Conservation (phyloP, 306 rosid genomes). For the Lagenaria siceraria region DNA sequence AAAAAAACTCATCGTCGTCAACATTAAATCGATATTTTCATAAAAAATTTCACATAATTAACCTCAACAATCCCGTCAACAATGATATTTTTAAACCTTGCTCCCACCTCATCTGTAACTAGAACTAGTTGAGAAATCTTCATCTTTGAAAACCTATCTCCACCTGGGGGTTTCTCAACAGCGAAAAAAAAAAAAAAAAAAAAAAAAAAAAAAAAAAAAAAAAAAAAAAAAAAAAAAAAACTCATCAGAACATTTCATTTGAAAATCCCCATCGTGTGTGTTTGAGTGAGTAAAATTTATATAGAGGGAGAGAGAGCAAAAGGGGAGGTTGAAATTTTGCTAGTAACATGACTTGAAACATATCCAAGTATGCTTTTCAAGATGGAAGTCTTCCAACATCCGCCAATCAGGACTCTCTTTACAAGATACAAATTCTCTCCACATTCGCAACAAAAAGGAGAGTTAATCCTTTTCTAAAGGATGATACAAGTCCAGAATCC, state of each 20-base stretch:
- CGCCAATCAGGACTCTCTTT: background rate
- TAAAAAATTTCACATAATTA: no score
- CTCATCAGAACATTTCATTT: background rate
- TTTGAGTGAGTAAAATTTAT: no score
- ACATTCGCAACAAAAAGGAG: slow-evolving; percentile 2
- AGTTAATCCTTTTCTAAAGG: background rate
- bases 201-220: no score
- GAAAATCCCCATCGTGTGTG: no score
- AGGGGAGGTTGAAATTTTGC: background rate
- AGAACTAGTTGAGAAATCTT: no score
- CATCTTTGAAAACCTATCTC: background rate
- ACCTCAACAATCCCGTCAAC: no score
- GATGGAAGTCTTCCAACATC: background rate
- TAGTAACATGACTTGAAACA: background rate
- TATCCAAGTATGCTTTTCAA: background rate
- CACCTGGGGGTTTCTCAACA: background rate
- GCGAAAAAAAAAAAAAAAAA: no score
- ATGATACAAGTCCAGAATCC: background rate
- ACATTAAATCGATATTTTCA: no score
- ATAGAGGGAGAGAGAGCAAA: background rate
- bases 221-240: no score
- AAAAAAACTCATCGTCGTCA: no score
- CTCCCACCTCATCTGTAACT: no score
- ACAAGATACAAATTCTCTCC: slow-evolving; percentile 6
- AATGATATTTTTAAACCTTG: no score